Conservation (phyloP, 805 yeast species). For the Yarrowia sp. region DNA sequence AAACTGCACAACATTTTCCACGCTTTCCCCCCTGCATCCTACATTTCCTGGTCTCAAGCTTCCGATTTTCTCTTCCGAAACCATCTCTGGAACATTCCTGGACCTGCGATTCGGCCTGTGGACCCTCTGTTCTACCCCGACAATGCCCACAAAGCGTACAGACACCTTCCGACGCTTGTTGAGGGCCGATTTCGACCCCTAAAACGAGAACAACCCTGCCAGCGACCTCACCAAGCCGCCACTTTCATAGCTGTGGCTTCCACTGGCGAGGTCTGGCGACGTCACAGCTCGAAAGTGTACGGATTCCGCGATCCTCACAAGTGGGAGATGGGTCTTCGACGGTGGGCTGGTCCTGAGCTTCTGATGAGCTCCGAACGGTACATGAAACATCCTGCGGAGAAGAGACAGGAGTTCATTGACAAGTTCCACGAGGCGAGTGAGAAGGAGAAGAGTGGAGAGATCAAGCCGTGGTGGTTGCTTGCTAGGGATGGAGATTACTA, state of each 20-base stretch:
- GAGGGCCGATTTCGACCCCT: too few relatives aligned
- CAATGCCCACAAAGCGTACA: not conserved
- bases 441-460: too few relatives aligned
- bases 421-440: too few relatives aligned
- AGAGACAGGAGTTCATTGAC: too few relatives aligned
- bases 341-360: not conserved
- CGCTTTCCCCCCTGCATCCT: not conserved
- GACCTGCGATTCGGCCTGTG: not conserved
- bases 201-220: too few relatives aligned
- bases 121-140: slow-evolving; percentile 2
- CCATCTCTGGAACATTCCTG: not conserved
- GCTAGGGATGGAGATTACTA: too few relatives aligned
- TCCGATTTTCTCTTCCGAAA: not conserved
- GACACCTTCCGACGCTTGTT: too few relatives aligned
- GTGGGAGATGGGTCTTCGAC: not conserved
- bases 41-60: not conserved
- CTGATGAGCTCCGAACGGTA: too few relatives aligned
- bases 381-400: too few relatives aligned
- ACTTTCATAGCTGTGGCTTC: not conserved
- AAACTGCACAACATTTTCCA: not conserved
- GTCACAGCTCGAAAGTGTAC: not conserved
- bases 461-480: too few relatives aligned
- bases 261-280: not conserved
- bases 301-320: not conserved
- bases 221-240: not conserved